Conservation (phyloP, 176 grass and related monocot species). For the Aegilops longissima region DNA sequence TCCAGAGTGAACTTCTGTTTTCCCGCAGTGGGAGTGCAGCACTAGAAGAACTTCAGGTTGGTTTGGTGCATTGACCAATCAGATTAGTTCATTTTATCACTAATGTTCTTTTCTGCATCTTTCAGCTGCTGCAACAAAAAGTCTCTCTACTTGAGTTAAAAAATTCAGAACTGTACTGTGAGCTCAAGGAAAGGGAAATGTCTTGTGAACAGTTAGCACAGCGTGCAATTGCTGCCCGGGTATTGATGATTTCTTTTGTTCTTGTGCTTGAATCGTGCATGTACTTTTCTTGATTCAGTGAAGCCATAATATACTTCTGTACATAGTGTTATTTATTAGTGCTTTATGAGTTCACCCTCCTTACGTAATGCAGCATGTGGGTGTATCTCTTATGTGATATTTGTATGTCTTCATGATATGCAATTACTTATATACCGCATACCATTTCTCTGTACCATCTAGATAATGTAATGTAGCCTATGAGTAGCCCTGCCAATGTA, state of each 20-base stretch:
- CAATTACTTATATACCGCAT: background rate
- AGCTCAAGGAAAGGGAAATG: conserved; percentile 62
- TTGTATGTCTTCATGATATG: conserved; percentile 4
- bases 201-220: conserved; percentile 64
- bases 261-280: background rate
- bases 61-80: conserved; percentile 1
- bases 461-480: background rate
- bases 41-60: conserved; percentile 92
- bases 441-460: background rate
- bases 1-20: conserved; percentile 82
- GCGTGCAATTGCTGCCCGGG: conserved; percentile 64
- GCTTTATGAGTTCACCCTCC: background rate
- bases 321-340: background rate
- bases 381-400: background rate
- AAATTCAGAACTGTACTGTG: conserved; percentile 68
- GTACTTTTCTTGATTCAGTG: background rate
- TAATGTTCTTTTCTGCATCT: conserved; percentile 21
- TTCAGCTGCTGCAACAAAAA: conserved; percentile 82
- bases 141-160: conserved; percentile 76
- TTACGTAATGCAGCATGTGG: background rate
- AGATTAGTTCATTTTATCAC: background rate
- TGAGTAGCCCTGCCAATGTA: conserved; percentile 3
- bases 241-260: conserved; percentile 27
- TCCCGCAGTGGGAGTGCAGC: conserved; percentile 70
- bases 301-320: background rate